phyloP scores from a whole-genome alignment of 805 yeast genomes.

The Kazachstania bromeliacearum region DNA sequence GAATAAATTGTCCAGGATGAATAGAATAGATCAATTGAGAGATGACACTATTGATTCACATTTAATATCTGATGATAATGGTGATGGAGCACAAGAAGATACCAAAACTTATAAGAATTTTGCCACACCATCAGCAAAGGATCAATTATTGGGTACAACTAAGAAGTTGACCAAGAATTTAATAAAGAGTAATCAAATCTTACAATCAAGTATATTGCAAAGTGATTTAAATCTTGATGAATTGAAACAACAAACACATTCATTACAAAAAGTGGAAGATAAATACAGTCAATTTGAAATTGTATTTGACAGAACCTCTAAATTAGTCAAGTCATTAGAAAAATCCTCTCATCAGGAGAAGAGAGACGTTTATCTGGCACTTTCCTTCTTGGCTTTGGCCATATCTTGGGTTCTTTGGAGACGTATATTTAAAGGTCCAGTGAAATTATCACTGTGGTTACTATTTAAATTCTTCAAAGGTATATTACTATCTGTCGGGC shows the following conservation, averaged over 20 bases:
- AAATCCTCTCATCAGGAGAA: constrained; percentile 28
- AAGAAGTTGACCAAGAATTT: constrained; percentile 25
- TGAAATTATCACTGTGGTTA: constrained; percentile 25
- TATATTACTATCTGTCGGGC: constrained; percentile 20
- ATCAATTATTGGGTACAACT: constrained; percentile 21
- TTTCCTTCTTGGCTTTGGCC: constrained; percentile 23
- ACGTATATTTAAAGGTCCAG: constrained; percentile 27
- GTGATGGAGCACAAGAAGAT: neutral
- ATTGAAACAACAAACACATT: constrained; percentile 24
- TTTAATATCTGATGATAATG: neutral
- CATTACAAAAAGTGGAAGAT: constrained; percentile 22
- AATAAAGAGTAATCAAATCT: constrained; percentile 25
- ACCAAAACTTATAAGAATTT: constrained; percentile 2
- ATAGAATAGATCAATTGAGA: constrained; percentile 12
- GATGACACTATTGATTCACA: constrained; percentile 13
- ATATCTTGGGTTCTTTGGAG: constrained; percentile 30
- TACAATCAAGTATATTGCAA: constrained; percentile 28
- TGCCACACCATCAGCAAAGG: constrained; percentile 13
- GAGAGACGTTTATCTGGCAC: constrained; percentile 26
- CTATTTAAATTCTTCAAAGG: constrained; percentile 32
- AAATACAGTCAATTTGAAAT: constrained; percentile 25
- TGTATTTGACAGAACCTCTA: constrained; percentile 22
- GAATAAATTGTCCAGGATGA: constrained; percentile 3
- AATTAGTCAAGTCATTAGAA: constrained; percentile 25
- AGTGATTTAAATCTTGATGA: constrained; percentile 30